Evolutionary conservation across 1,284 basidiomycete genomes (phyloP).

Genomic region (Kwoniella shivajii): DNA sequence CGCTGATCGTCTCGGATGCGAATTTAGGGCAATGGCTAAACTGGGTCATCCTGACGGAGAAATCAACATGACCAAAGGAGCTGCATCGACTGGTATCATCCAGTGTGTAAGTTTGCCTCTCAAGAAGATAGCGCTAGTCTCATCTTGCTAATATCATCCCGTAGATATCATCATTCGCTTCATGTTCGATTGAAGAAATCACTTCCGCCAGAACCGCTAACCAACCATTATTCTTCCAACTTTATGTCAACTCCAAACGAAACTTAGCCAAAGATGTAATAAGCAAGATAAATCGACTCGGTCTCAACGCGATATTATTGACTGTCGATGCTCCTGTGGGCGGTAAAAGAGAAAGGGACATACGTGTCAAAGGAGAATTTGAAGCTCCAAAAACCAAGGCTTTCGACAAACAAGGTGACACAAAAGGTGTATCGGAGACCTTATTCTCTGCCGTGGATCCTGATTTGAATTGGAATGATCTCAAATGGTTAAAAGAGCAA

Average conservation of each 20-base stretch:
- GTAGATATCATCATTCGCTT: conserved; percentile 77
- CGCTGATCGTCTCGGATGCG: not conserved
- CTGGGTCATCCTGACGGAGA: conserved; percentile 88
- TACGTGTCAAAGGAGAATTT: conserved; percentile 53
- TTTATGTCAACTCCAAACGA: conserved; percentile 82
- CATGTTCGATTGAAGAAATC: conserved; percentile 65
- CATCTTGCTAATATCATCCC: not conserved
- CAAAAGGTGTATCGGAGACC: conserved; percentile 44
- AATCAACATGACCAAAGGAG: conserved; percentile 76
- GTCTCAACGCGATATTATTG: conserved; percentile 73
- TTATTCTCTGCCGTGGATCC: conserved; percentile 50
- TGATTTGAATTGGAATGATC: conserved; percentile 48
- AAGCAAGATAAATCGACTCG: conserved; percentile 67
- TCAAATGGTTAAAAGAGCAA: conserved; percentile 61
- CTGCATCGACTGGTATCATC: conserved; percentile 70
- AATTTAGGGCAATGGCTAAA: conserved; percentile 73
- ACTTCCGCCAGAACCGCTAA: conserved; percentile 56
- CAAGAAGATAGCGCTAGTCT: not conserved
- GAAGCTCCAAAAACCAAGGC: conserved; percentile 48
- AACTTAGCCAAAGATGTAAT: conserved; percentile 70
- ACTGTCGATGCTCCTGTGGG: conserved; percentile 87
- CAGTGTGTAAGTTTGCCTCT: conserved; percentile 64
- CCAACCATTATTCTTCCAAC: conserved; percentile 76
- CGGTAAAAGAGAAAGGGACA: conserved; percentile 81
- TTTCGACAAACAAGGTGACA: conserved; percentile 40